Percentiles rank a stretch among this genome's conserved stretches.
These are phyloP conservation scores for Lasiosphaeria ovina DNA, from an alignment of 495 filamentous ascomycete genomes.

Conservation along the genomic window DNA sequence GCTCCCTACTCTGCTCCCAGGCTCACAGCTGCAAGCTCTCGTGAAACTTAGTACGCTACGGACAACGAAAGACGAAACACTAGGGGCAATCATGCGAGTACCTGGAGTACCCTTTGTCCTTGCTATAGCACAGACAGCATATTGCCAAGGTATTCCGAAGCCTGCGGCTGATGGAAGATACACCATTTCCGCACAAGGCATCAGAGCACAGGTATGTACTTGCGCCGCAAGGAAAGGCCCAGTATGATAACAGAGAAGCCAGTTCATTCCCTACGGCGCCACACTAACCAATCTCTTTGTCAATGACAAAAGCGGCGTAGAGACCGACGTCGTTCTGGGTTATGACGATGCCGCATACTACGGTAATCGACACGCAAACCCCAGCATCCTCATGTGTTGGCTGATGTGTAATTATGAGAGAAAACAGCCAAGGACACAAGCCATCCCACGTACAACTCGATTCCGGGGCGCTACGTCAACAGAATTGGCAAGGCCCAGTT, in stretches of 20 bases:
- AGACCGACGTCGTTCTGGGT: conserved; percentile 53
- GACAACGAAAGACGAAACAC: background rate
- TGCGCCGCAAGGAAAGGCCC: background rate
- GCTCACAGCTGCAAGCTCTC: background rate
- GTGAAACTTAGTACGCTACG: no score
- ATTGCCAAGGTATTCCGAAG: conserved; percentile 1
- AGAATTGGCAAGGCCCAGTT: conserved; percentile 49
- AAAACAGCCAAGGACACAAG: conserved; percentile 36
- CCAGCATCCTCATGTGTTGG: background rate
- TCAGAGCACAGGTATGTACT: conserved; percentile 48
- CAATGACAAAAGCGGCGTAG: conserved; percentile 53
- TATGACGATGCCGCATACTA: conserved; percentile 52
- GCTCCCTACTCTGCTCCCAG: background rate
- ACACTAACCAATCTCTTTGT: conserved; percentile 58
- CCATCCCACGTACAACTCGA: conserved; percentile 42
- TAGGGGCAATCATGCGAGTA: background rate
- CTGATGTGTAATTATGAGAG: background rate
- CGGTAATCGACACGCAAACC: conserved; percentile 24
- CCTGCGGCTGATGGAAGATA: conserved; percentile 44
- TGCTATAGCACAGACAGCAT: background rate
- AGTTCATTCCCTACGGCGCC: conserved; percentile 58
- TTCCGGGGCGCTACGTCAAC: conserved; percentile 49
- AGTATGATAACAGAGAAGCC: conserved; percentile 14
- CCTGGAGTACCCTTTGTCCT: background rate
- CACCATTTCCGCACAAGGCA: conserved; percentile 48